Base-by-base conservation (phyloP, 1,284 basidiomycete genomes). In the Gymnopus androsaceus region DNA sequence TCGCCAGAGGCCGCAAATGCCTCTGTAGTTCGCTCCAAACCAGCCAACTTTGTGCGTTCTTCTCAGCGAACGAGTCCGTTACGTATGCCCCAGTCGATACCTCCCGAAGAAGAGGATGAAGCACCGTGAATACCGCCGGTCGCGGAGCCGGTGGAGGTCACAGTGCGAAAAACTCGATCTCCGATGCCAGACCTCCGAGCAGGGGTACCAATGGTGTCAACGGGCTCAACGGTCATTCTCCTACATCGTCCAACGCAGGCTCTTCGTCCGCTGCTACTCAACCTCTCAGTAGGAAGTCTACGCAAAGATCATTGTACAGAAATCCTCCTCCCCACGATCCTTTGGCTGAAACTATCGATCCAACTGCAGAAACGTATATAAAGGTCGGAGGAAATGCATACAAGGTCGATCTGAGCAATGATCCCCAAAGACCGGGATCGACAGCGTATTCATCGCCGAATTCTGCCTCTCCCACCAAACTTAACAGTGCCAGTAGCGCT, bases 311-410 rank as follows among this genome's bases (percentile, higher is more conserved):
- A 12, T 68, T 67, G 15, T 54, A 54, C 31, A 37, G 54, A 19
- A 48, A 55, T n/a, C 54, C 63, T 6, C 73, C 57, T 31, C 57
- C 53, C 8, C 36, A 76, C 49, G 83, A 85, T 64, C 75, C 78
- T 38, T 70, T 75, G 37, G 76, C 79, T 11, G 83, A 86, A 60
- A 74, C 82, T 0, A 78, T 85, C 38, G 82, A 84, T 61, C 83
- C 83, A 9, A 78, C 67, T 15, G 76, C 81, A 12, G 78, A 83
- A 61, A 84, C 81, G 3, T 88, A 80, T 68, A 83, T 90, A 67
- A 84, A 84, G 64, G 80, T 90, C 23, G 89, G 88, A 3, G 72
- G 74, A 34, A 80, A 82, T 49, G 75, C 84, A 0, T 91, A 87
- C 68, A 79, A 76, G 47, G 89, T 89, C 8, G 84, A 91, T 67